Percentiles rank a stretch among this genome's conserved stretches.
Evolutionary conservation across 2,329 filamentous ascomycete genomes (phyloP).

Genomic region (Pseudopithomyces maydicus): DNA sequence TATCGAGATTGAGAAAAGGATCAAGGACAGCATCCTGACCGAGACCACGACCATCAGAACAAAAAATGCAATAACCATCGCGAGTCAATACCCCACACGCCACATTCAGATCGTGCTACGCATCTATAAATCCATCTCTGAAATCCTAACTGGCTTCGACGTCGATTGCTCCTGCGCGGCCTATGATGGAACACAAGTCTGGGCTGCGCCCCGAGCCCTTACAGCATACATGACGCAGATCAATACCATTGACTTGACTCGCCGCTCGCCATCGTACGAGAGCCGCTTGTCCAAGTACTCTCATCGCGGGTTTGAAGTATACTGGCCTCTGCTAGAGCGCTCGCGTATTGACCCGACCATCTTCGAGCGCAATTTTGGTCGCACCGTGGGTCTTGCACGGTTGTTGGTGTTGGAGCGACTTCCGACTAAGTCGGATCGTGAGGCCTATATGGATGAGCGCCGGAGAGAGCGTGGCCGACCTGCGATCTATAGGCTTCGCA

Average conservation of each 20-base stretch:
- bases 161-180: conserved; percentile 84
- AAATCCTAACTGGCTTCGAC: conserved; percentile 87
- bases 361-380: conserved; percentile 78
- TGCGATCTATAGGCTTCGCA: conserved; percentile 48
- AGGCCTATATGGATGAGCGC: conserved; percentile 72
- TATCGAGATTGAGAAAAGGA: conserved; percentile 75
- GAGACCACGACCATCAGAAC: conserved; percentile 85
- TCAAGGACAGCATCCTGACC: conserved; percentile 78
- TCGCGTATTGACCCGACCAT: conserved; percentile 83
- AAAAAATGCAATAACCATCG: conserved; percentile 86
- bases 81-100: conserved; percentile 79
- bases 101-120: conserved; percentile 87
- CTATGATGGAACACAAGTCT: conserved; percentile 81
- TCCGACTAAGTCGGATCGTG: conserved; percentile 70
- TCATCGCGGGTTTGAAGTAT: conserved; percentile 81
- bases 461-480: conserved; percentile 75
- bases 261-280: conserved; percentile 85
- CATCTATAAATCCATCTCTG: conserved; percentile 81
- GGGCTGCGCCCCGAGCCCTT: conserved; percentile 75
- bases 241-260: conserved; percentile 78
- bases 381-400: conserved; percentile 77
- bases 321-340: conserved; percentile 76
- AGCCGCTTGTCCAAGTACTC: conserved; percentile 83
- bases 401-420: conserved; percentile 80
- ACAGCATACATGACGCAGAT: conserved; percentile 80